Evolutionary conservation across 257 asterid species (phyloP).

Genomic region (Rubia yunnanensis): DNA sequence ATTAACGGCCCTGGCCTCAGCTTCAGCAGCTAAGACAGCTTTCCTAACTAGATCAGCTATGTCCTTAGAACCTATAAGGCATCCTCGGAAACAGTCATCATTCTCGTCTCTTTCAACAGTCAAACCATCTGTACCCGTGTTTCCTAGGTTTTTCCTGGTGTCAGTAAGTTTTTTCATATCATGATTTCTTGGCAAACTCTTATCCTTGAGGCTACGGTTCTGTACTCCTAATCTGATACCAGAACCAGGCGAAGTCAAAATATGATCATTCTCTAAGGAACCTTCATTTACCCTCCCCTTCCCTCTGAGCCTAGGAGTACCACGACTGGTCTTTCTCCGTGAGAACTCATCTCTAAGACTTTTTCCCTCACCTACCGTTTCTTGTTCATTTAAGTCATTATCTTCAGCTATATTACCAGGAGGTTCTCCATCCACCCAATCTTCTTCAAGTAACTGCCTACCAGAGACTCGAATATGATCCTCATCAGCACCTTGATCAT

Average conservation of each 20-base stretch:
- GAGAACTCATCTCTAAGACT: slow-evolving; percentile 56
- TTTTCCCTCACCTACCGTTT: slow-evolving; percentile 55
- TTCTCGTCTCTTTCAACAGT: slow-evolving; percentile 62
- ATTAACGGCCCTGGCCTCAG: slow-evolving; percentile 88
- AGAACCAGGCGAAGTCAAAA: slow-evolving; percentile 60
- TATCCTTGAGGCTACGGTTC: slow-evolving; percentile 47
- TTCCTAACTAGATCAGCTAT: slow-evolving; percentile 66
- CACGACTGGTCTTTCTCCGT: slow-evolving; percentile 60
- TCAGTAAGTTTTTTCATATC: slow-evolving; percentile 46
- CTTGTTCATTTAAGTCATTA: slow-evolving; percentile 40
- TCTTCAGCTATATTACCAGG: slow-evolving; percentile 39
- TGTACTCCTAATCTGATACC: slow-evolving; percentile 60
- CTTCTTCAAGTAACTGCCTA: slow-evolving; percentile 45
- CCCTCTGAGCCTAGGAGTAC: slow-evolving; percentile 45
- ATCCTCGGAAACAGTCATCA: slow-evolving; percentile 86
- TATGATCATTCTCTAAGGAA: slow-evolving; percentile 53
- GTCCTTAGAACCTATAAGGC: slow-evolving; percentile 76
- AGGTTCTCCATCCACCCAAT: slow-evolving; percentile 56
- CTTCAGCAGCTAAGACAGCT: slow-evolving; percentile 94
- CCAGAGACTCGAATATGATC: slow-evolving; percentile 37
- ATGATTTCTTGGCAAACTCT: slow-evolving; percentile 40
- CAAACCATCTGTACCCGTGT: slow-evolving; percentile 26
- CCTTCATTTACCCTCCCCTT: slow-evolving; percentile 66
- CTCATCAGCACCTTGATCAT: slow-evolving; percentile 31
- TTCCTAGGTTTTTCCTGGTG: slow-evolving; percentile 37